These are phyloP conservation scores for Cryptococcus depauperatus DNA, from an alignment of 1,284 basidiomycete genomes.

Conservation along the genomic window DNA sequence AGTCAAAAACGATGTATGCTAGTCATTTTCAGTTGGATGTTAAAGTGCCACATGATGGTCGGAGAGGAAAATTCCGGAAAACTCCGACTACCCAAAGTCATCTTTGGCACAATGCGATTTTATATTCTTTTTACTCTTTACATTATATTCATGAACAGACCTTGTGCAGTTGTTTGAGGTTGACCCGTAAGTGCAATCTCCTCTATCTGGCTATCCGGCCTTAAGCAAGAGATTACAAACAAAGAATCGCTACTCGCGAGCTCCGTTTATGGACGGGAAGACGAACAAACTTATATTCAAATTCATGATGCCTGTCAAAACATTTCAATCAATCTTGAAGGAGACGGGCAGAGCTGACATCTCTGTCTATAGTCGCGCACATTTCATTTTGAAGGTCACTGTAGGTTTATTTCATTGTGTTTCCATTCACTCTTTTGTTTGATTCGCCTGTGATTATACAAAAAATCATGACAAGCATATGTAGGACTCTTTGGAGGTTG, in stretches of 20 bases:
- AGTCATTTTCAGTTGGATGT: too few relatives aligned
- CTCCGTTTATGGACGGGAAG: constrained; percentile 25
- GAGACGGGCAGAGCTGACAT: constrained; percentile 3
- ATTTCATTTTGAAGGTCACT: neutral
- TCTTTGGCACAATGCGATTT: too few relatives aligned
- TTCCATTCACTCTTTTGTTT: neutral
- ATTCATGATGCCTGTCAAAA: constrained; percentile 27
- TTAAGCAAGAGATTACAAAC: constrained; percentile 33
- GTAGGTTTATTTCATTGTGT: neutral
- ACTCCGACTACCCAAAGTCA: too few relatives aligned
- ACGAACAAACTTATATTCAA: constrained; percentile 43
- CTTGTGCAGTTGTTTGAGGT: neutral
- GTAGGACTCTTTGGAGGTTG: constrained; percentile 41
- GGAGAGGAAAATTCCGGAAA: too few relatives aligned
- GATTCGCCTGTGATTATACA: constrained; percentile 34
- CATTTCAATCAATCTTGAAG: too few relatives aligned
- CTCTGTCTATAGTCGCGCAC: neutral
- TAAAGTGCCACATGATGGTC: too few relatives aligned
- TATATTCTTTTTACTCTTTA: too few relatives aligned
- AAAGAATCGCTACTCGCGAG: constrained; percentile 46
- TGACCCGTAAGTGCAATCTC: too few relatives aligned
- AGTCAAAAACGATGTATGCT: too few relatives aligned
- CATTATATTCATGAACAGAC: too few relatives aligned
- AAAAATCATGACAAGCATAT: constrained; percentile 45
- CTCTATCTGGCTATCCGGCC: neutral